Evolutionary conservation across 2,329 filamentous ascomycete genomes (phyloP).

Genomic region (Rhinocladiella similis): DNA sequence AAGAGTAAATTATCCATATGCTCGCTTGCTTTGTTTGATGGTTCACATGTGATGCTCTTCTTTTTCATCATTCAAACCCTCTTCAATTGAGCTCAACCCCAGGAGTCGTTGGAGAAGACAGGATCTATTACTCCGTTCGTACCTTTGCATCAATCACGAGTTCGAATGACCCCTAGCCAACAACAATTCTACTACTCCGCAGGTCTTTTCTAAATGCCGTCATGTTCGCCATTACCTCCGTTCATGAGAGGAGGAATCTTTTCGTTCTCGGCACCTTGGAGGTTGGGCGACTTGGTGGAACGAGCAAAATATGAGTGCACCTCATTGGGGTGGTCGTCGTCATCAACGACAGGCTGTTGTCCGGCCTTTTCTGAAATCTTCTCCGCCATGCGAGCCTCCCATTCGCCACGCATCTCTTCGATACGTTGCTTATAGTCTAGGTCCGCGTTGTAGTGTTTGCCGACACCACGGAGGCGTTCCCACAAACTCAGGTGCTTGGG

Average conservation of each 20-base stretch:
- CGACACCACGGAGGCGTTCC: slow-evolving; percentile 76
- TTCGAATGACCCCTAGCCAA: too few relatives aligned
- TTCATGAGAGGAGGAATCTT: slow-evolving; percentile 20
- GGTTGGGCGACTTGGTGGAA: slow-evolving; percentile 35
- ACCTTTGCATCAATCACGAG: too few relatives aligned
- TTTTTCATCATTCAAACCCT: too few relatives aligned
- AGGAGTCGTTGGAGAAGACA: too few relatives aligned
- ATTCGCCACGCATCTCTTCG: slow-evolving; percentile 70
- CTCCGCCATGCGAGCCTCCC: slow-evolving; percentile 51
- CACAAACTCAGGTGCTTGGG: slow-evolving; percentile 83
- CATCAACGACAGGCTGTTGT: slow-evolving; percentile 37
- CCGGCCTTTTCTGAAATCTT: slow-evolving; percentile 52
- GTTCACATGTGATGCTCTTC: too few relatives aligned
- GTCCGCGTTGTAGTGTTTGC: slow-evolving; percentile 80
- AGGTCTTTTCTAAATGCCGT: not conserved
- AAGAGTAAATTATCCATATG: too few relatives aligned
- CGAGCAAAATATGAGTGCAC: slow-evolving; percentile 57
- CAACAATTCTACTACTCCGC: not conserved
- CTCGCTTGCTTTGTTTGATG: too few relatives aligned
- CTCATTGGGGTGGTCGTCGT: slow-evolving; percentile 48
- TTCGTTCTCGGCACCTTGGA: slow-evolving; percentile 24
- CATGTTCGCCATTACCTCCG: slow-evolving; percentile 2
- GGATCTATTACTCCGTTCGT: too few relatives aligned
- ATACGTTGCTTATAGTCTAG: slow-evolving; percentile 83
- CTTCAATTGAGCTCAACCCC: too few relatives aligned